A percentile compares a stretch with the other conserved stretches of the same genome.
Conservation (phyloP, 2,329 filamentous ascomycete species). For the Penicillium sp. region DNA sequence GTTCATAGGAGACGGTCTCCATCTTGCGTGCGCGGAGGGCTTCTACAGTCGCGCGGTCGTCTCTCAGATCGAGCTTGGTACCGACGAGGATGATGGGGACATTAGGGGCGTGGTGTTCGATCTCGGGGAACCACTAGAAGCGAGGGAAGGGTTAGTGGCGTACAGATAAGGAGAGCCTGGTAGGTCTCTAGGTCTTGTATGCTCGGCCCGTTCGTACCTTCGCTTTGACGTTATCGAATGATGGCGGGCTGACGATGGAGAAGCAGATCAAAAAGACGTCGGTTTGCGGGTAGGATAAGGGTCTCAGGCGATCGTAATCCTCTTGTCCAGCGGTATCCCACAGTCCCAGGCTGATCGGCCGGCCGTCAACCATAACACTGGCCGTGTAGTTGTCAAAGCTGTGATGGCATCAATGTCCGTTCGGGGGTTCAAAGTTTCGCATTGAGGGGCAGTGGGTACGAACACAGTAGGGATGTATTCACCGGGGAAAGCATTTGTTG, state of each 20-base stretch:
- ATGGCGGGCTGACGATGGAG: conserved; percentile 93
- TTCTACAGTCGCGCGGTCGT: conserved; percentile 74
- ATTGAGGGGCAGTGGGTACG: conserved; percentile 22
- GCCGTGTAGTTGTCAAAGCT: conserved; percentile 99
- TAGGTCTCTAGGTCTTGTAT: background rate
- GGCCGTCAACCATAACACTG: conserved; percentile 97
- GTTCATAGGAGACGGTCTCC: conserved; percentile 92
- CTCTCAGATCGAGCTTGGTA: conserved; percentile 90
- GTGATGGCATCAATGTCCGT: conserved; percentile 16
- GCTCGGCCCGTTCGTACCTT: conserved; percentile 56
- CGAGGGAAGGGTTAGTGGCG: conserved; percentile 6
- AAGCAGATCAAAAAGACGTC: conserved; percentile 98
- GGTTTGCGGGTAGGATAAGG: conserved; percentile 94
- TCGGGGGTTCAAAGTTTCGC: conserved; percentile 5
- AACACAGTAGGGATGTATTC: conserved; percentile 96
- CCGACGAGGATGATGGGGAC: conserved; percentile 95
- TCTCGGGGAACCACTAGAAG: conserved; percentile 85
- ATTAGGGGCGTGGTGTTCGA: conserved; percentile 88
- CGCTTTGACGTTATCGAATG: conserved; percentile 96
- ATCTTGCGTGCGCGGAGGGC: conserved; percentile 82
- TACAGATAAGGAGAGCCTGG: background rate
- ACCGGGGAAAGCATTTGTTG: conserved; percentile 98
- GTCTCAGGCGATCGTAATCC: conserved; percentile 91
- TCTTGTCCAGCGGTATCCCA: conserved; percentile 99
- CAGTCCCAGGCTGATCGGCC: conserved; percentile 88